Conservation (phyloP, 2,329 filamentous ascomycete genomes). For the Diplodia scrobiculata region DNA sequence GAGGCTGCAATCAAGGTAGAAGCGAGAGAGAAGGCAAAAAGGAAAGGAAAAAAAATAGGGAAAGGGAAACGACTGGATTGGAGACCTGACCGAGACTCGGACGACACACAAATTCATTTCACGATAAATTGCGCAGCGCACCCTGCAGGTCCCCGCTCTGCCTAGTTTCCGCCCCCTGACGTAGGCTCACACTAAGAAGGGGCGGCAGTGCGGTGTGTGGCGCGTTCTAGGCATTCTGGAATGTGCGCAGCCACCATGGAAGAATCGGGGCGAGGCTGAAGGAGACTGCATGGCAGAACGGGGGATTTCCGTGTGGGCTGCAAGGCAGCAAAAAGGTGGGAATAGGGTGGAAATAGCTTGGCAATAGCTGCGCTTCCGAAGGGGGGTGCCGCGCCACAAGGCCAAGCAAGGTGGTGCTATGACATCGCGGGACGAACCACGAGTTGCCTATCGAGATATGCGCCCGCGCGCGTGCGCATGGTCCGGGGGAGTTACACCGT, state of each 20-base stretch:
- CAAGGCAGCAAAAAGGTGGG: not conserved
- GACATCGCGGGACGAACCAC: constrained; percentile 17
- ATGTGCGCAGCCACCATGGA: not conserved
- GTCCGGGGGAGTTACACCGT: constrained; percentile 19
- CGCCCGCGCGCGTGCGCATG: not conserved
- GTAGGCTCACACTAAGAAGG: not conserved
- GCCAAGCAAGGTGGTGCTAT: not conserved
- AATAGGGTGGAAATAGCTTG: not conserved
- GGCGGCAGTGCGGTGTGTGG: not conserved
- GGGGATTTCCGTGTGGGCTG: not conserved
- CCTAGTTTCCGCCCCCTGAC: not conserved
- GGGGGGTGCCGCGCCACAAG: not conserved
- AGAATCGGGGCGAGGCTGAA: not conserved
- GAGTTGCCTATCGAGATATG: constrained; percentile 22
- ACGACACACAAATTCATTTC: not conserved
- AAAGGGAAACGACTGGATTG: not conserved
- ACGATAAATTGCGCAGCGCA: not conserved
- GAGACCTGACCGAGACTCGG: not conserved
- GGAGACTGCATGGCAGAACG: not conserved
- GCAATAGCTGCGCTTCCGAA: not conserved
- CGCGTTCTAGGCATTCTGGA: not conserved
- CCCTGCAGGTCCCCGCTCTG: not conserved
- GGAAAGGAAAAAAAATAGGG: not conserved
- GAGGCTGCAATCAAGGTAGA: not conserved
- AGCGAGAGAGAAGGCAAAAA: not conserved